Percentiles rank a stretch among this genome's conserved stretches.
Conservation (phyloP, 108 stramenopile genomes). For the Skeletonema marinoi region DNA sequence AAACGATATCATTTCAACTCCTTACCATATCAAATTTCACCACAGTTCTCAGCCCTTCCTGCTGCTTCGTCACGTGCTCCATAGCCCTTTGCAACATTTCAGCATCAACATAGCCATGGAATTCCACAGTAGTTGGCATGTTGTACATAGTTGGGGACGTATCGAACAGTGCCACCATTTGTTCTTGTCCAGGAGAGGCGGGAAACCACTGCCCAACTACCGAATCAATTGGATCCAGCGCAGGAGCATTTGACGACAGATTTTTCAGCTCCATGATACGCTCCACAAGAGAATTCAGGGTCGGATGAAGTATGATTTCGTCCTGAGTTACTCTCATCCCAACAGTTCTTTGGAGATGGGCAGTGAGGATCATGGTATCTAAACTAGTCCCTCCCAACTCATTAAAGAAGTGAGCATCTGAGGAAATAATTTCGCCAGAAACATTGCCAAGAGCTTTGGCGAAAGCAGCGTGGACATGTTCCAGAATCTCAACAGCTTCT, state of each 20-base stretch:
- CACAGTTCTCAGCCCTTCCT: conserved; percentile 7
- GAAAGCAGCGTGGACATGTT: not conserved
- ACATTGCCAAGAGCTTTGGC: not conserved
- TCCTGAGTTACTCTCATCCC: conserved; percentile 17
- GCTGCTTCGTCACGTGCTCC: conserved; percentile 2
- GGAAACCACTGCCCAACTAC: conserved; percentile 12
- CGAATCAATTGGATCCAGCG: not conserved
- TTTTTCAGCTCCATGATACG: conserved; percentile 13
- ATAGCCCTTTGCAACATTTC: conserved; percentile 10
- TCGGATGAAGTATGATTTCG: conserved; percentile 15
- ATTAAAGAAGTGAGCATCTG: conserved; percentile 7
- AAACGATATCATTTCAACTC: no score
- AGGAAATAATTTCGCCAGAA: not conserved
- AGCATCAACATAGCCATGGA: conserved; percentile 8
- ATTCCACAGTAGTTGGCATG: conserved; percentile 30
- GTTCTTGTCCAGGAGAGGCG: conserved; percentile 16
- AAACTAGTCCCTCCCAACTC: conserved; percentile 14
- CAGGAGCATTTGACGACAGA: conserved; percentile 1
- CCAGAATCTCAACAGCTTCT: not conserved
- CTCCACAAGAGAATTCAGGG: not conserved
- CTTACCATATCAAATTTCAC: conserved; percentile 5
- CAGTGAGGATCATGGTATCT: conserved; percentile 14
- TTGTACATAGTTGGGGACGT: conserved; percentile 25
- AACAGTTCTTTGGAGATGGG: not conserved
- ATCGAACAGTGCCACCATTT: conserved; percentile 27